Percentiles rank a stretch among this genome's conserved stretches.
Conservation (phyloP, 148 eudicot genomes). For the Cornus florida region DNA sequence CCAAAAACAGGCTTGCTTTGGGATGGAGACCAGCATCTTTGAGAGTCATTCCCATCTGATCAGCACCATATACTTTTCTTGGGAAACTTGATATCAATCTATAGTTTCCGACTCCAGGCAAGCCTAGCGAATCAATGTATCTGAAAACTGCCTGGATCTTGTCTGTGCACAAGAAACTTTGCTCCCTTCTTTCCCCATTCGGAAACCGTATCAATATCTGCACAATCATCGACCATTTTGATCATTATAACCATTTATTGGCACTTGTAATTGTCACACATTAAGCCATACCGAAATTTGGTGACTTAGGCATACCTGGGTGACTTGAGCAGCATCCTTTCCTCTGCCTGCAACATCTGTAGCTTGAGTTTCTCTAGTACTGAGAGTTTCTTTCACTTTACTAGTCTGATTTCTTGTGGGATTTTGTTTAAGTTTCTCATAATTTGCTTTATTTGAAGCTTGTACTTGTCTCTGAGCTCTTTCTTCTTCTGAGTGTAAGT, state of each 20-base stretch:
- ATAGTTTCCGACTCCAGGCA: slow-evolving; percentile 56
- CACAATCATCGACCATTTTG: slow-evolving; percentile 4
- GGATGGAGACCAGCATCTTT: slow-evolving; percentile 87
- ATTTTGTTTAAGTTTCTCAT: slow-evolving; percentile 21
- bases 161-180: slow-evolving; percentile 58
- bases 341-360: slow-evolving; percentile 29
- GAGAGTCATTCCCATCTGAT: slow-evolving; percentile 62
- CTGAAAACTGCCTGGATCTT: slow-evolving; percentile 58
- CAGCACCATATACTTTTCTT: slow-evolving; percentile 71
- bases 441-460: slow-evolving; percentile 22
- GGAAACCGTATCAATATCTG: slow-evolving; percentile 88
- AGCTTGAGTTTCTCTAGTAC: slow-evolving; percentile 23
- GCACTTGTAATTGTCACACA: background rate
- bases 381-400: slow-evolving; percentile 33
- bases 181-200: slow-evolving; percentile 79
- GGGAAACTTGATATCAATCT: slow-evolving; percentile 82
- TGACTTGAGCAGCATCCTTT: slow-evolving; percentile 36
- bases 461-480: slow-evolving; percentile 33
- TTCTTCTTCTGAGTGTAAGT: slow-evolving; percentile 19
- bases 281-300: background rate
- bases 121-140: slow-evolving; percentile 63
- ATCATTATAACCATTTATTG: background rate
- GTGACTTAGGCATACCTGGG: slow-evolving; percentile 48
- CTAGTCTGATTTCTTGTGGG: slow-evolving; percentile 23
- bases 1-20: slow-evolving; percentile 76